Evolutionary conservation across 1,284 basidiomycete genomes (phyloP), one percentile per base, ranked within the genome.

Genomic region (Trichosporon asahii): DNA sequence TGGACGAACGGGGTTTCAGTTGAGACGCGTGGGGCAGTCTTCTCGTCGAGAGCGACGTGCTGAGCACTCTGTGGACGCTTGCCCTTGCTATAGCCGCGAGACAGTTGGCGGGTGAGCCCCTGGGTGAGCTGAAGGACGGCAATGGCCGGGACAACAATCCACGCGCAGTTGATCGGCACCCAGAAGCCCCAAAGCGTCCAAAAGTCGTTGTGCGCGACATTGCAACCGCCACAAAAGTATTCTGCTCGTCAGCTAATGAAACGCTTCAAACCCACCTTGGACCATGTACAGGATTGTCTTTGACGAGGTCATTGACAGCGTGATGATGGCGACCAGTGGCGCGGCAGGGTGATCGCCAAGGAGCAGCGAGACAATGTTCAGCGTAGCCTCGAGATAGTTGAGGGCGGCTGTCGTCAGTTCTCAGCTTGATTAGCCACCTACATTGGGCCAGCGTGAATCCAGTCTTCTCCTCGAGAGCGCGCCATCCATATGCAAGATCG

Each of bases 361-460:
- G 81, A 90, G 92, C 63, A 96, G 81, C 82, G 94, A 95, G 68
- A 79, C 75, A 61, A 93, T 65, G 83, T 94, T 95, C 76, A 95
- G 80, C 18, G 88, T 67, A 0, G 89, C 91, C 82, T 97, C 95
- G 66, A 93, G 80, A 70, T 95, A 71, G 81, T 96, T 97, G 75
- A 96, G 81, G 27, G 90, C 77, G 12, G 92, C 93, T 92, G 78
- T 44, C n/a, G 46, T 44, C 23, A 63, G 65, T 53, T 21, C 23
- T 2, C 4, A 35, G 3, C 33, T 2, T 4, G 15, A 8, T 2
- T 49, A 12, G 12, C 21, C 11, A 64, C 88, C 73, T 76, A 92
- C 92, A 87, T 85, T 96, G 94, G 1, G 94, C 94, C 75, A 89
- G 91, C 12, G 93, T 90, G 83, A 96, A 97, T 0, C 94, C 94